These are phyloP conservation scores for Fusarium tuaranense DNA, from an alignment of 2,329 filamentous ascomycete genomes.

Conservation along the genomic window DNA sequence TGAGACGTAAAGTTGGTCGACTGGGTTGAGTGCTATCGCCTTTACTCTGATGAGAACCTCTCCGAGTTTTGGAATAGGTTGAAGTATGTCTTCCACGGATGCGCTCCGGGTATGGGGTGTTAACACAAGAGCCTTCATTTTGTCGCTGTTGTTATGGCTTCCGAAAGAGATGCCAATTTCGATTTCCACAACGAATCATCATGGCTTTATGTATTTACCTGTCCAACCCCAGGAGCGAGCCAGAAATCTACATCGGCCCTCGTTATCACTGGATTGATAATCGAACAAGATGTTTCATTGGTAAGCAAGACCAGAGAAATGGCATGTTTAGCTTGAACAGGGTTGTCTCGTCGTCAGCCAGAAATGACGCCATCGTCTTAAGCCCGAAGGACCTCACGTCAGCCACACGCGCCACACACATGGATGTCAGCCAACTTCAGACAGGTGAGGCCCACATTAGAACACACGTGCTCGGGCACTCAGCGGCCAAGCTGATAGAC, in stretches of 20 bases:
- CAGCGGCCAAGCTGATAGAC: background rate
- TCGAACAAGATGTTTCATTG: background rate
- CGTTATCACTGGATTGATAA: background rate
- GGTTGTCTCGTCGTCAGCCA: background rate
- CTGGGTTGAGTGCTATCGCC: constrained; percentile 44
- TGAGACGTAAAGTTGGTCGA: constrained; percentile 49
- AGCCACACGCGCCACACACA: background rate
- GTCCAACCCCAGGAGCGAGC: background rate
- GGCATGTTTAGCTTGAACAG: background rate
- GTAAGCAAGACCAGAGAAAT: background rate
- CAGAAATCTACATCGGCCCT: background rate
- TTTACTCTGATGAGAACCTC: constrained; percentile 42
- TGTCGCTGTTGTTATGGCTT: background rate
- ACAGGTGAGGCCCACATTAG: background rate
- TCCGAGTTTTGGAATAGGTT: constrained; percentile 12
- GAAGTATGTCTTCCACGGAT: constrained; percentile 28
- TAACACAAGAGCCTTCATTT: constrained; percentile 44
- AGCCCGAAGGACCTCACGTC: background rate
- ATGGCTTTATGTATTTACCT: background rate
- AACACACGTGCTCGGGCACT: background rate
- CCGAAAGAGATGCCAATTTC: background rate
- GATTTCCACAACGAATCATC: background rate
- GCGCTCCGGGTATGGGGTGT: background rate
- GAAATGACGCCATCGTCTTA: background rate
- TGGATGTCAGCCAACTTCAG: background rate